Conservation (phyloP, 192 early-diverging fungal species). For the Coemansia sp. region DNA sequence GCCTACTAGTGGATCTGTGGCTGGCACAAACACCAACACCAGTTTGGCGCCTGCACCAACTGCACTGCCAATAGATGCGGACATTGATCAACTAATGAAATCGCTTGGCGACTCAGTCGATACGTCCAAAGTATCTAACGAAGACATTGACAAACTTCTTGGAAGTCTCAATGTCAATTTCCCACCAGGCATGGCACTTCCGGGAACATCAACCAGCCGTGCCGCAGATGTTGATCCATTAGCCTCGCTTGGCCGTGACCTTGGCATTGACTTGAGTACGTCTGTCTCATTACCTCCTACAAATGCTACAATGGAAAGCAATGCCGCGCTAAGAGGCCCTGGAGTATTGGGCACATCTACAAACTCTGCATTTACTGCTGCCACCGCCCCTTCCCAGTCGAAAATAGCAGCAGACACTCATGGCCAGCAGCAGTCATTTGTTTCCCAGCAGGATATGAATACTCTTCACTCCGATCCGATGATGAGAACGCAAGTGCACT, state of each 20-base stretch:
- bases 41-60: slow-evolving; percentile 9
- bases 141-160: slow-evolving; percentile 46
- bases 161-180: slow-evolving; percentile 44
- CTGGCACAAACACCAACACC: not conserved
- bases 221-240: slow-evolving; percentile 22
- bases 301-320: not conserved
- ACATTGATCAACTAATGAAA: slow-evolving; percentile 49
- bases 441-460: not conserved
- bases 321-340: not conserved
- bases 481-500: not conserved
- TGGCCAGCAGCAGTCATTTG: slow-evolving; percentile 3
- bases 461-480: not conserved
- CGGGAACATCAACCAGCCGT: not conserved
- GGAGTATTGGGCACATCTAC: not conserved
- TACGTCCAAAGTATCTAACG: slow-evolving; percentile 40
- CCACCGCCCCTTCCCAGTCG: not conserved
- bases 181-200: slow-evolving; percentile 7
- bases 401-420: not conserved
- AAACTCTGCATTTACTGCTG: slow-evolving; percentile 11
- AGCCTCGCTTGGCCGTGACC: slow-evolving; percentile 24
- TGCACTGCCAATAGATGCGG: slow-evolving; percentile 28
- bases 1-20: slow-evolving; percentile 7
- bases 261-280: slow-evolving; percentile 37
- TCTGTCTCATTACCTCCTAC: not conserved
- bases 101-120: slow-evolving; percentile 39